Percentiles rank a stretch among this genome's conserved stretches.
Conservation (phyloP, 768 basidiomycete genomes). For the Suillus alpinus region DNA sequence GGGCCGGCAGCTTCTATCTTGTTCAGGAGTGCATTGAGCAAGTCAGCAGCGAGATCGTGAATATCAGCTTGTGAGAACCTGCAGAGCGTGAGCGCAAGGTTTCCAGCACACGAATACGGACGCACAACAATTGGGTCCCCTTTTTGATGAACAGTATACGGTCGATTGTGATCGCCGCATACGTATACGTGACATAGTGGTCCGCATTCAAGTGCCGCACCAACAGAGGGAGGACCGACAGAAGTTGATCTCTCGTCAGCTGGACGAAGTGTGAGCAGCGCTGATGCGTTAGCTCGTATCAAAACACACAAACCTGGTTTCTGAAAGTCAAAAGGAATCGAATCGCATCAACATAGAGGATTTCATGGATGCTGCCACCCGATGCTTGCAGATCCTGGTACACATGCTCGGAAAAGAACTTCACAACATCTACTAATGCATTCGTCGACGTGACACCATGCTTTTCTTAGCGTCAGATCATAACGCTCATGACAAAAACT, state of each 20-base stretch:
- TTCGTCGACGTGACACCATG: slow-evolving; percentile 95
- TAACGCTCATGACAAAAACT: background rate
- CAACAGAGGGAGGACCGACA: slow-evolving; percentile 86
- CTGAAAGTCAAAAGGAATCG: slow-evolving; percentile 93
- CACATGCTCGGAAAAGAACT: slow-evolving; percentile 93
- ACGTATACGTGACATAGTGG: slow-evolving; percentile 93
- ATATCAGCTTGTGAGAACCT: slow-evolving; percentile 91
- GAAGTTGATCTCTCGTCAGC: slow-evolving; percentile 91
- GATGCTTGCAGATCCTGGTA: slow-evolving; percentile 80
- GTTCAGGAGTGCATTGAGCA: slow-evolving; percentile 68
- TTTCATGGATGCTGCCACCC: slow-evolving; percentile 72
- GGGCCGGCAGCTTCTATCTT: slow-evolving; percentile 79
- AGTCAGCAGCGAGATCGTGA: slow-evolving; percentile 71
- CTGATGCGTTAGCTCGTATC: background rate
- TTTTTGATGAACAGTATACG: slow-evolving; percentile 89
- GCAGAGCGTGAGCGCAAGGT: slow-evolving; percentile 2
- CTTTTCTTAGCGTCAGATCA: slow-evolving; percentile 33
- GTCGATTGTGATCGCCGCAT: slow-evolving; percentile 98
- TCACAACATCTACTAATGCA: slow-evolving; percentile 86
- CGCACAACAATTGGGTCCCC: slow-evolving; percentile 70
- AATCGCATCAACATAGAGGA: slow-evolving; percentile 95
- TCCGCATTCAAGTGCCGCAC: slow-evolving; percentile 76
- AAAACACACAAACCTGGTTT: slow-evolving; percentile 65
- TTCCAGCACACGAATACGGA: slow-evolving; percentile 9
- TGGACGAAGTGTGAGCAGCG: slow-evolving; percentile 26